Conservation (phyloP, 108 stramenopile species). For the Cyclotella sp. region DNA sequence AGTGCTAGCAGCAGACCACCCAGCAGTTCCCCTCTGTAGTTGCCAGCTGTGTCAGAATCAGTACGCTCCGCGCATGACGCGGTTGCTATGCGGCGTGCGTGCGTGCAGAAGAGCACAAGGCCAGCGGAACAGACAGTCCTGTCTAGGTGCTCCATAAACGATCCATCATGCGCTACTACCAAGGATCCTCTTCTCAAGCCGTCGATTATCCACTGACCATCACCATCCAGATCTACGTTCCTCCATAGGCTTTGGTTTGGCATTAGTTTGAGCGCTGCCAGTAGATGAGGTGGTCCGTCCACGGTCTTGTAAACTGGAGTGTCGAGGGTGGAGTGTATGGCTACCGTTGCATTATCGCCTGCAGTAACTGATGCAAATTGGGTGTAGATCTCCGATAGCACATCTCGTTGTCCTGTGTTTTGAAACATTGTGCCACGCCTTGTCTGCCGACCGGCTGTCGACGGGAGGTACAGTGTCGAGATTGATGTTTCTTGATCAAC, state of each 20-base stretch:
- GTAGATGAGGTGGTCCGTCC: not conserved
- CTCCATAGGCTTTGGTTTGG: too few species aligned
- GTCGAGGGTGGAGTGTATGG: not conserved
- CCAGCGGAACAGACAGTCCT: not conserved
- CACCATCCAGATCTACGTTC: not conserved
- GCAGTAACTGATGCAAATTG: too few species aligned
- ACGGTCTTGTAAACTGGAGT: not conserved
- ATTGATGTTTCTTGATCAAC: too few species aligned
- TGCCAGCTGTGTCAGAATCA: not conserved
- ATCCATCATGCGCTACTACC: slow-evolving; percentile 8
- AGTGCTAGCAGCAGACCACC: not conserved
- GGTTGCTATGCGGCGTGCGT: not conserved
- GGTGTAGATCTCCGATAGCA: too few species aligned
- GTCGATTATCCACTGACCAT: slow-evolving; percentile 7
- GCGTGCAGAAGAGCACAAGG: not conserved
- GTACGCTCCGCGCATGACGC: not conserved
- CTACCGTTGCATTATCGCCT: too few species aligned
- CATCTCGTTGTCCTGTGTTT: too few species aligned
- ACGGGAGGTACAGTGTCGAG: too few species aligned
- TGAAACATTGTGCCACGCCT: too few species aligned
- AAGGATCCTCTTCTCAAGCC: not conserved
- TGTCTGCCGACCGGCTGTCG: too few species aligned
- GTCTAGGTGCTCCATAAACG: slow-evolving; percentile 1
- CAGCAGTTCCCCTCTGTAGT: slow-evolving; percentile 16
- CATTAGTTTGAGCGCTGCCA: not conserved